Percentiles rank a stretch among this genome's conserved stretches.
Evolutionary conservation across 2,329 filamentous ascomycete species (phyloP).

Genomic region (Blumeriella jaapii): DNA sequence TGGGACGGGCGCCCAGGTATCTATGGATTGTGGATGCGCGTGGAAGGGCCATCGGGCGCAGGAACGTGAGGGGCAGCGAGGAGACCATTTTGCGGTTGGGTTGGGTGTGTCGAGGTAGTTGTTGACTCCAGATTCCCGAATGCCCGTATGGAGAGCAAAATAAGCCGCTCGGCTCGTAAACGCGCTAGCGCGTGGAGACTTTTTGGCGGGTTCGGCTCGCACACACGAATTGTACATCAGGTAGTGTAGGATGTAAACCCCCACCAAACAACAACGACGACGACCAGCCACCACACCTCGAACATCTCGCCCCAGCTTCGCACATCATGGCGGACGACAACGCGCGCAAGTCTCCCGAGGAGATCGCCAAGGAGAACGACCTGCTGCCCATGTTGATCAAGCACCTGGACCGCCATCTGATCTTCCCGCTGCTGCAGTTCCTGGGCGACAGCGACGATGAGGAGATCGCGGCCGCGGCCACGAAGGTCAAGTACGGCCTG

Average conservation of each 20-base stretch:
- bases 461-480: slow-evolving; percentile 62
- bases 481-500: slow-evolving; percentile 81
- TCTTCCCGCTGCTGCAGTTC: slow-evolving; percentile 95
- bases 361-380: slow-evolving; percentile 36
- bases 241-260: too few relatives aligned
- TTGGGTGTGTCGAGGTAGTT: slow-evolving; percentile 2
- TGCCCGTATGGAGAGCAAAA: slow-evolving; percentile 5
- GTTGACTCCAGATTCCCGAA: too few relatives aligned
- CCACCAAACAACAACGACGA: slow-evolving; percentile 9
- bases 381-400: slow-evolving; percentile 80
- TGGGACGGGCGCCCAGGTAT: slow-evolving; percentile 18
- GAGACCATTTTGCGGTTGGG: too few relatives aligned
- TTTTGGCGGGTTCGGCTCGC: slow-evolving; percentile 6
- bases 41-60: slow-evolving; percentile 25
- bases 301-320: slow-evolving; percentile 13
- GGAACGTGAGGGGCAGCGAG: slow-evolving; percentile 23
- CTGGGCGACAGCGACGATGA: slow-evolving; percentile 64
- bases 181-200: slow-evolving; percentile 2
- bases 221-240: too few relatives aligned
- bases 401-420: slow-evolving; percentile 88
- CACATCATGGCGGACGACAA: slow-evolving; percentile 42
- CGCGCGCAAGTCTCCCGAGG: slow-evolving; percentile 33
- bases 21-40: slow-evolving; percentile 20
- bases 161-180: slow-evolving; percentile 6
- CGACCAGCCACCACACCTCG: not conserved